Conservation (phyloP, 306 rosid genomes). For the Aeschynomene evenia region DNA sequence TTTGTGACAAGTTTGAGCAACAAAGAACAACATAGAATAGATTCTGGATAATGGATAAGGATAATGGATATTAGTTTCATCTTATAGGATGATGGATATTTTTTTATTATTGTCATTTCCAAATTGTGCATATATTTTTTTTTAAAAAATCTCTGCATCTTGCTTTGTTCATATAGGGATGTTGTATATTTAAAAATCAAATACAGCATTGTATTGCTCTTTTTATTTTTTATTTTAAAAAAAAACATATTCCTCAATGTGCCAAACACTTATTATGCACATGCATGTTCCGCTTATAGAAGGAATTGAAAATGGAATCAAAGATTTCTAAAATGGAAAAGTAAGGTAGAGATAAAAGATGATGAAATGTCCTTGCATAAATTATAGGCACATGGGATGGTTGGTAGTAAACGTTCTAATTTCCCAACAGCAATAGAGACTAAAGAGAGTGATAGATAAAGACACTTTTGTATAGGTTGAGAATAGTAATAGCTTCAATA, state of each 20-base stretch:
- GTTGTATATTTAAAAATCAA: background rate
- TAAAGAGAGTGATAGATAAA: no score
- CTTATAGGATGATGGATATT: background rate
- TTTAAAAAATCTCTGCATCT: slow-evolving; percentile 17
- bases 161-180: slow-evolving; percentile 16
- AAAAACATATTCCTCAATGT: background rate
- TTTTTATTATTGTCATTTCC: background rate
- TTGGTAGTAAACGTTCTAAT: no score
- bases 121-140: background rate
- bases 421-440: no score
- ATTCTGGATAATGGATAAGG: no score
- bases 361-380: background rate
- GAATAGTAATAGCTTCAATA: no score
- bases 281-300: background rate
- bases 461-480: no score
- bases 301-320: background rate
- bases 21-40: slow-evolving; percentile 33
- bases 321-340: no score
- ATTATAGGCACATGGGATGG: no score
- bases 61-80: slow-evolving; percentile 7
- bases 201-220: no score
- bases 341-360: background rate
- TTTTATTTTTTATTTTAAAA: no score
- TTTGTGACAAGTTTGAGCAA: slow-evolving; percentile 45
- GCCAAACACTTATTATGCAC: background rate